Evolutionary conservation across 495 filamentous ascomycete species (phyloP), one percentile per base, ranked within the genome.

Genomic region (Aspergillus mulundensis): DNA sequence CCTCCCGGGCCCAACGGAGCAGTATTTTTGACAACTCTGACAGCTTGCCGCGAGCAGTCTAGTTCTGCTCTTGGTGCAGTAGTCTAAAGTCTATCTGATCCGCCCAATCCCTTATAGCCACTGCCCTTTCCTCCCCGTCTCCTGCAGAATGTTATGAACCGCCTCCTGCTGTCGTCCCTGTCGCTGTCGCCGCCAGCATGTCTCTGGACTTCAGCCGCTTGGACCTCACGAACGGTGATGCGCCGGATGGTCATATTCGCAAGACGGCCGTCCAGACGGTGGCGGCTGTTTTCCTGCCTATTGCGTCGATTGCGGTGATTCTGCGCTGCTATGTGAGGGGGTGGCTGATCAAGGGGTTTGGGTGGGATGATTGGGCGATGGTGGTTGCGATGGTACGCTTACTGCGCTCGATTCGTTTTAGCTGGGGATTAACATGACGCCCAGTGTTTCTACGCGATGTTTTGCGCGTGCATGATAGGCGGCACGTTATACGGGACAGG

Each of bases 271-370:
- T 36, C 32, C 7, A 15, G 32, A 6, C 59, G 36, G 66, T 74
- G 20, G 69, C 74, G 41, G 73, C 73, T 48, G 64, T 61, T 47
- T 72, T 77, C 47, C 56, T 74, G 63, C 47, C 67, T 0, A 60
- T 78, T 7, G 75, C 74, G 8, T 36, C 30, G 11, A 49, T 73
- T 5, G 51, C 72, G n/a, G 71, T 77, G 7, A 45, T 70, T 19
- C 49, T 77, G 45, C 71, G 76, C 20, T 70, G 72, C 43, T 79
- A 77, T 63, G 75, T 77, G 28, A 71, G 76, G 5, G 62, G 62
- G 18, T 63, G 55, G 30, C 16, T 79, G 6, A 69, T 77, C 20
- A 75, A 73, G 49, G 69, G 54, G 1, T 74, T 77, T 60, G 76
- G 76, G 25, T 67, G 66, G 64, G 76, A 79, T 66, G 76, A 79